Percentiles rank a stretch among this genome's conserved stretches.
These are phyloP conservation scores for Toxicodendron radicans DNA, from an alignment of 345 rosid species.

Conservation along the genomic window DNA sequence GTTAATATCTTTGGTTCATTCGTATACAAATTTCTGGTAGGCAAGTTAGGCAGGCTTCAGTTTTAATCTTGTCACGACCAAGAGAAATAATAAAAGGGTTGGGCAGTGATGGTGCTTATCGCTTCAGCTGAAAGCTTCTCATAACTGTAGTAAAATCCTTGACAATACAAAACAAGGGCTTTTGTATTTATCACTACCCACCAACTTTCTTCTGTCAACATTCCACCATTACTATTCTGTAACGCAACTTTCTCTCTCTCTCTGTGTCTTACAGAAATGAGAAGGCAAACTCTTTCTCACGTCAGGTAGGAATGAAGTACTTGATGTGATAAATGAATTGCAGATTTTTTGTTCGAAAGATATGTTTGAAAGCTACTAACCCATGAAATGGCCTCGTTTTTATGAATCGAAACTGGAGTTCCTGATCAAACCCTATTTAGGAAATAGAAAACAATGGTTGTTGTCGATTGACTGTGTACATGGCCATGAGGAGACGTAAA, in stretches of 20 bases:
- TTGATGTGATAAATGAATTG: background rate
- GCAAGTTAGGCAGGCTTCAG: conserved; percentile 28
- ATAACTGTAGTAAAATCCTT: background rate
- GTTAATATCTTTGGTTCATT: conserved; percentile 17
- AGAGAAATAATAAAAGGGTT: background rate
- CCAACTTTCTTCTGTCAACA: background rate
- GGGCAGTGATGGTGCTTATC: background rate
- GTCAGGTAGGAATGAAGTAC: background rate
- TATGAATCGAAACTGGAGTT: too few species aligned
- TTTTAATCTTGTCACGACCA: background rate
- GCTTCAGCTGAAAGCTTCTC: background rate
- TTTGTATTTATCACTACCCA: background rate
- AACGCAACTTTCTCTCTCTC: background rate
- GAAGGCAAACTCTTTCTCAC: background rate
- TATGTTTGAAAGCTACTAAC: too few species aligned
- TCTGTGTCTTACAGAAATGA: background rate
- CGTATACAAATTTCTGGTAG: conserved; percentile 11
- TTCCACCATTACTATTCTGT: background rate
- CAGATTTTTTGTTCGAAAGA: background rate
- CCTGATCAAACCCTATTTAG: too few species aligned
- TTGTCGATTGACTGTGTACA: too few species aligned
- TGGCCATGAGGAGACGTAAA: too few species aligned
- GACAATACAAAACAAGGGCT: background rate
- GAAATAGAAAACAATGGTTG: too few species aligned
- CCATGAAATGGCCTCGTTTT: too few species aligned